Evolutionary conservation across 176 grass and related monocot genomes (phyloP).

Genomic region (Avena atlantica): DNA sequence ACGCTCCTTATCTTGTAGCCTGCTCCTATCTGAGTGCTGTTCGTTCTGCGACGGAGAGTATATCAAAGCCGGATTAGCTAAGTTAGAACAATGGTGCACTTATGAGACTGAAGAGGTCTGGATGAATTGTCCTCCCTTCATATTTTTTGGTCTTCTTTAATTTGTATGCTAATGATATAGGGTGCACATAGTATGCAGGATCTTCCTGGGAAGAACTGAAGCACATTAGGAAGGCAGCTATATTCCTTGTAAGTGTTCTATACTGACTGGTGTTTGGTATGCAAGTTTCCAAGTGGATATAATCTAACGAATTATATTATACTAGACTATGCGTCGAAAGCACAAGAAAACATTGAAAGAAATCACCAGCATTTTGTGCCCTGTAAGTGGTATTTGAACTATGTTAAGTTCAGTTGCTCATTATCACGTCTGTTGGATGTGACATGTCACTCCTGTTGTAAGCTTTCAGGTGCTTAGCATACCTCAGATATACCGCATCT

Average conservation of each 20-base stretch:
- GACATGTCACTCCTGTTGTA: constrained; percentile 14
- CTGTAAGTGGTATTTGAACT: constrained; percentile 59
- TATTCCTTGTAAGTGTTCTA: constrained; percentile 69
- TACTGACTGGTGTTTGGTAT: neutral
- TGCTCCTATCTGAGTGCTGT: constrained; percentile 37
- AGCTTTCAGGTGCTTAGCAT: constrained; percentile 81
- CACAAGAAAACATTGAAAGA: constrained; percentile 89
- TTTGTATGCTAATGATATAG: constrained; percentile 46
- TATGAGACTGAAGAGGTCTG: constrained; percentile 82
- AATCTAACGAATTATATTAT: constrained; percentile 34
- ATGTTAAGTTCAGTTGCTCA: neutral
- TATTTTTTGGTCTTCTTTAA: neutral
- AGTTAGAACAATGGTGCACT: constrained; percentile 90
- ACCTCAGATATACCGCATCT: constrained; percentile 45
- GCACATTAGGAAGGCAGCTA: constrained; percentile 86
- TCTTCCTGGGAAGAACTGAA: constrained; percentile 89
- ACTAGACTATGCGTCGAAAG: constrained; percentile 83
- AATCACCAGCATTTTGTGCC: constrained; percentile 86
- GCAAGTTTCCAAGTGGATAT: neutral
- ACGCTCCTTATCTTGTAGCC: constrained; percentile 51
- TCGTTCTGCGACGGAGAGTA: constrained; percentile 43
- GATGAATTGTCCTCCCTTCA: neutral
- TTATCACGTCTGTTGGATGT: constrained; percentile 7
- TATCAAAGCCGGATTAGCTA: constrained; percentile 85
- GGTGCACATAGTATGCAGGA: constrained; percentile 69